A percentile compares a stretch with the other conserved stretches of the same genome.
These are phyloP conservation scores for Cyamopsis tetragonoloba DNA, from an alignment of 306 rosid species.

Conservation along the genomic window DNA sequence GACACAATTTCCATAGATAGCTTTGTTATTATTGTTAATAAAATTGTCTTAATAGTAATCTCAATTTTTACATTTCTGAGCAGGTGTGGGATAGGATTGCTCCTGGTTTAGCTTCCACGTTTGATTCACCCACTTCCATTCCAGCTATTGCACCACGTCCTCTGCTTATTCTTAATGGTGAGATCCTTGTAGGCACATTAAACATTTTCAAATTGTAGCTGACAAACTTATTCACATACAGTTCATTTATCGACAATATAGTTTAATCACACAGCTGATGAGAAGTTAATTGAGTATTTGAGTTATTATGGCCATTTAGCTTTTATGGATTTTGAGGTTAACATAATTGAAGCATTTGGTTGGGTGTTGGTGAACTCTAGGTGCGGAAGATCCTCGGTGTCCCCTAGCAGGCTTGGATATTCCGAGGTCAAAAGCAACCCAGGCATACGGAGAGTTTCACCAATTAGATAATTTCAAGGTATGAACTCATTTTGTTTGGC, in stretches of 20 bases:
- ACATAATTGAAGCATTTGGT: slow-evolving; percentile 1
- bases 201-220: slow-evolving; percentile 4
- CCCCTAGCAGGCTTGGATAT: slow-evolving; percentile 57
- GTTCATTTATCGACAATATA: slow-evolving; percentile 8
- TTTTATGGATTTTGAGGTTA: slow-evolving; percentile 5
- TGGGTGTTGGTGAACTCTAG: slow-evolving; percentile 42
- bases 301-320: slow-evolving; percentile 4
- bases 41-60: background rate
- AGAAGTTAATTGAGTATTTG: too few relatives aligned
- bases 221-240: background rate
- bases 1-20: background rate
- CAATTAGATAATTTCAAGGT: slow-evolving; percentile 61
- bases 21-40: slow-evolving; percentile 17
- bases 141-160: slow-evolving; percentile 79
- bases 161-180: slow-evolving; percentile 73
- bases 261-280: background rate
- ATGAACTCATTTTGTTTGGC: slow-evolving; percentile 15
- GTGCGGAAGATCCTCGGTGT: slow-evolving; percentile 83
- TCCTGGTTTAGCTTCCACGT: slow-evolving; percentile 80
- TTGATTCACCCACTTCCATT: slow-evolving; percentile 68
- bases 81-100: slow-evolving; percentile 97
- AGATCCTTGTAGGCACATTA: slow-evolving; percentile 3
- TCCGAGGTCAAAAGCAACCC: slow-evolving; percentile 34
- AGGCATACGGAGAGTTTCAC: slow-evolving; percentile 41
- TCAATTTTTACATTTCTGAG: slow-evolving; percentile 15